Base-by-base conservation (phyloP, 2,329 filamentous ascomycete species). In the Dothistroma septosporum region DNA sequence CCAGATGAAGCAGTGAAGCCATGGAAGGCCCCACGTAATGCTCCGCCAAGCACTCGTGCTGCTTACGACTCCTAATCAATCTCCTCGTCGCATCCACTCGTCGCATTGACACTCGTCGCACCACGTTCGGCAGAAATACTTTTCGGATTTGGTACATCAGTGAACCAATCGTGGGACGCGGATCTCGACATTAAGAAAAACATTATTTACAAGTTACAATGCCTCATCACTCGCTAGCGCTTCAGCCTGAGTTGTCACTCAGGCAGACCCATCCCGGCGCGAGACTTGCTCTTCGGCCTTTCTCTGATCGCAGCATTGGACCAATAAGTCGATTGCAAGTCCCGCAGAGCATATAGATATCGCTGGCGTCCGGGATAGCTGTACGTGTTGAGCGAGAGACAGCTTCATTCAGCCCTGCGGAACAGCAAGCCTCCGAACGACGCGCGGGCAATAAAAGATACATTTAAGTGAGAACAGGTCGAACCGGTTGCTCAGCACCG, bases 131-230 rank as follows among this genome's bases (percentile, higher is more conserved):
- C 24, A 28, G 24, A 28, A 28, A 28, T 28, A 19, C 4, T 19
- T n/a, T 44, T 5, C 14, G 14, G 41, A 4, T 1, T 8, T 44
- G 16, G 14, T 5, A n/a, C 2, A 19, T 14, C 16, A 19, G 8
- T 9, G 16, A 44, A 14, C 47, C 56, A 58, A 58, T 57, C 58
- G 32, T 57, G n/a, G 37, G 11, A 50, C 50, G 52, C 28, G 55
- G 57, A 57, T 44, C 47, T 63, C 54, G 64, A 67, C 62, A 68
- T 68, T 66, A 67, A 61, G 58, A 65, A 66, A 66, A 63, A 70
- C 66, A 68, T 68, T 70, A 70, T 70, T 58, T 70, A 70, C 68
- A 69, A 60, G 52, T 50, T 33, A 44, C 58, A 52, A 58, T 24
- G 41, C 41, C 41, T 33, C 56, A 33, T 58, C 35, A 47, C 55